Conservation (phyloP, 2,329 filamentous ascomycete genomes). For the Aspergillus sp. region DNA sequence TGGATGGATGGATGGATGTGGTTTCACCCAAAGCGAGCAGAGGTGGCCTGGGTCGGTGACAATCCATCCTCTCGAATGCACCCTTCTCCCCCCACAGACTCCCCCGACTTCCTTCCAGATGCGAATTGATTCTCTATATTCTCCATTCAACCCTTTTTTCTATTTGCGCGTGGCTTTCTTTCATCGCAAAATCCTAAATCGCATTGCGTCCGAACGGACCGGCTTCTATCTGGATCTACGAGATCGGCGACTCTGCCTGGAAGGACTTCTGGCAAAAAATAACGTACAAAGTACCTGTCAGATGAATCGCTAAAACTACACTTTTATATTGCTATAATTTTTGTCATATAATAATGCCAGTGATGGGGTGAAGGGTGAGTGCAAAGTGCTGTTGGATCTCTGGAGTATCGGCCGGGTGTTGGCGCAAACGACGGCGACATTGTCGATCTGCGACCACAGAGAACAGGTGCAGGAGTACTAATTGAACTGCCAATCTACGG, state of each 20-base stretch:
- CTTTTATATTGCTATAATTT: neutral
- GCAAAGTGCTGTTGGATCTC: neutral
- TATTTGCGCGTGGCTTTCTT: constrained; percentile 13
- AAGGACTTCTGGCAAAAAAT: neutral
- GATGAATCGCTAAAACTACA: constrained; percentile 2
- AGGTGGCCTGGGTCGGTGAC: constrained; percentile 22
- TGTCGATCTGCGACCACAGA: neutral
- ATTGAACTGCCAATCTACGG: neutral
- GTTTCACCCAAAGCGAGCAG: constrained; percentile 47
- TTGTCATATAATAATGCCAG: neutral
- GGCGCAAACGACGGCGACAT: constrained; percentile 3
- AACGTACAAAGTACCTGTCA: neutral
- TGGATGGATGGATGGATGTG: constrained; percentile 22
- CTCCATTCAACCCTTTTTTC: neutral
- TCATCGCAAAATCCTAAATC: constrained; percentile 19
- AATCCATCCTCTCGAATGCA: constrained; percentile 11
- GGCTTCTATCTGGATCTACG: neutral
- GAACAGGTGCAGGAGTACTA: neutral
- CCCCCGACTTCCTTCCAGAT: neutral
- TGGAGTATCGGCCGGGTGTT: constrained; percentile 4
- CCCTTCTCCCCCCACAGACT: constrained; percentile 4
- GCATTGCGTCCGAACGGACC: constrained; percentile 11
- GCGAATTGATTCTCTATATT: constrained; percentile 2
- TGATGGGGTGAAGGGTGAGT: neutral
- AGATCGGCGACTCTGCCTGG: neutral